Conservation (phyloP, 2,329 filamentous ascomycete genomes). For the Fusarium cyanostomum region DNA sequence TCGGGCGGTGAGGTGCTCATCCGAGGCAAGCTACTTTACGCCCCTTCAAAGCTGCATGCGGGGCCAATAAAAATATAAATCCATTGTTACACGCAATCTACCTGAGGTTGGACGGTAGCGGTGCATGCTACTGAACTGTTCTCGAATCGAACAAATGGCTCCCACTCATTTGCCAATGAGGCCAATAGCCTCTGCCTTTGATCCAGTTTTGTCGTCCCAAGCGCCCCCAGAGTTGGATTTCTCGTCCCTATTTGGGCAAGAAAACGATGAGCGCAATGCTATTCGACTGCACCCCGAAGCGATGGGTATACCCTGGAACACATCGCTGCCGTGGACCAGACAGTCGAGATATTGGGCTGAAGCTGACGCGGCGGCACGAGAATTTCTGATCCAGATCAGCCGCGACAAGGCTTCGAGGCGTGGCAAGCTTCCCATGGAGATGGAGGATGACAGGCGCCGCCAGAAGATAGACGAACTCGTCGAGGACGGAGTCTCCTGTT, state of each 20-base stretch:
- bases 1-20: no score
- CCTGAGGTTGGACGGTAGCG: no score
- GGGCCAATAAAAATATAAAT: no score
- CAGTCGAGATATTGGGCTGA: conserved; percentile 17
- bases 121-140: no score
- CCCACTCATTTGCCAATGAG: background rate
- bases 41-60: no score
- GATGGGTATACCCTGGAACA: conserved; percentile 7
- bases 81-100: no score
- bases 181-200: background rate
- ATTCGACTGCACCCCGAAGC: background rate
- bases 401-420: conserved; percentile 14
- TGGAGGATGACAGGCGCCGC: conserved; percentile 15
- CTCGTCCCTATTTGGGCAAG: background rate
- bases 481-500: conserved; percentile 18
- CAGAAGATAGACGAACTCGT: conserved; percentile 24
- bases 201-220: background rate
- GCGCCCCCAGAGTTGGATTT: background rate
- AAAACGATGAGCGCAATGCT: background rate
- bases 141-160: background rate
- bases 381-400: conserved; percentile 9
- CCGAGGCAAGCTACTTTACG: no score
- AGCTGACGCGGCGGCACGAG: conserved; percentile 2
- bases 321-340: conserved; percentile 16
- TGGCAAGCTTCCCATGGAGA: conserved; percentile 10